phyloP scores from a whole-genome alignment of 139 green algal genomes.

The Mychonastes homosphaera region DNA sequence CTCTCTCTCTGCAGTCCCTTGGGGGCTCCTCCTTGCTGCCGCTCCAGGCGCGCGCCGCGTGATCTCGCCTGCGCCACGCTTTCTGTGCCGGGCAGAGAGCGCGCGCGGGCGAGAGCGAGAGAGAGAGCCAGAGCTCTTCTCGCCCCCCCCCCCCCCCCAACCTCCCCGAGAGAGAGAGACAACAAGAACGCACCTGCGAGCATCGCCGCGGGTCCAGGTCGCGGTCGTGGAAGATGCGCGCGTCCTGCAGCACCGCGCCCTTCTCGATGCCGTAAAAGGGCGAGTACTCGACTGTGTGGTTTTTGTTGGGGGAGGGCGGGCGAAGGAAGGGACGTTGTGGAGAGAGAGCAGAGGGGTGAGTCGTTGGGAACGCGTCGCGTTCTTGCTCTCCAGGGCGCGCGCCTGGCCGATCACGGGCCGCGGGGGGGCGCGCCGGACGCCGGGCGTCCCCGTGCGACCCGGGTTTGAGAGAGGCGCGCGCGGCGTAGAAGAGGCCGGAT shows the following conservation, averaged over 20 bases:
- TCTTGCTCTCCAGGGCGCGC: not conserved
- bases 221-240: slow-evolving; percentile 87
- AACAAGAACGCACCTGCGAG: slow-evolving; percentile 63
- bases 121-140: too few species aligned
- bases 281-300: slow-evolving; percentile 84
- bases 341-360: not conserved
- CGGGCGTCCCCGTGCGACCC: slow-evolving; percentile 12
- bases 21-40: too few species aligned
- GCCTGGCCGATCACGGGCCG: not conserved
- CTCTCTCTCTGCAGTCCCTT: too few species aligned
- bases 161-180: too few species aligned
- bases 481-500: too few species aligned
- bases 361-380: not conserved
- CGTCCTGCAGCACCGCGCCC: slow-evolving; percentile 94
- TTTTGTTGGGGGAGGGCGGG: not conserved
- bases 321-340: not conserved
- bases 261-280: slow-evolving; percentile 99
- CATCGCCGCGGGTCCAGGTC: slow-evolving; percentile 87
- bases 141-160: not conserved
- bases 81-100: too few species aligned
- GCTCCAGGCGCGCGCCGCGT: too few species aligned
- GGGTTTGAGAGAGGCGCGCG: too few species aligned
- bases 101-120: too few species aligned
- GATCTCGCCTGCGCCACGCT: too few species aligned
- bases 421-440: not conserved